A percentile compares a stretch with the other conserved stretches of the same genome.
Evolutionary conservation across 2,329 filamentous ascomycete genomes (phyloP).

Genomic region (Epichloe amarillans): DNA sequence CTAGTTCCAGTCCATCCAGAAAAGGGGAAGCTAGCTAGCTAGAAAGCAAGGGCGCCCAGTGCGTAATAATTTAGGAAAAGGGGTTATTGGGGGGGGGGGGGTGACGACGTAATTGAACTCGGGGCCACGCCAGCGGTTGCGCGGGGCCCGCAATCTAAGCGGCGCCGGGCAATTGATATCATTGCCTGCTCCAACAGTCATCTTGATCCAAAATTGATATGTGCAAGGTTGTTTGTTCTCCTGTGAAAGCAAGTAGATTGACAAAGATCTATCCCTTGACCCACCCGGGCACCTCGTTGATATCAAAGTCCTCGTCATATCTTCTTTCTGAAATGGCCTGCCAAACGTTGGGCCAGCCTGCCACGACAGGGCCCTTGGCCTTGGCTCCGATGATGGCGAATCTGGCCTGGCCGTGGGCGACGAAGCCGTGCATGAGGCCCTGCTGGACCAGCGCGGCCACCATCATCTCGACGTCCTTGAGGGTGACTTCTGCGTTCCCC

Average conservation of each 20-base stretch:
- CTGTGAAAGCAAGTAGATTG: background rate
- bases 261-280: constrained; percentile 32
- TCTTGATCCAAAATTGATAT: background rate
- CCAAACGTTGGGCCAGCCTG: constrained; percentile 67
- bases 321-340: constrained; percentile 50
- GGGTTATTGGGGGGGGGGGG: too few relatives aligned
- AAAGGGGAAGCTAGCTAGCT: too few relatives aligned
- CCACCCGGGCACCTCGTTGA: constrained; percentile 65
- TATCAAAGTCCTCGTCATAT: constrained; percentile 42
- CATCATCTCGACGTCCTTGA: constrained; percentile 61
- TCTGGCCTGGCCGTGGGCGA: constrained; percentile 61
- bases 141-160: too few relatives aligned
- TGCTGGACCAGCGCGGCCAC: constrained; percentile 67
- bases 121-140: too few relatives aligned
- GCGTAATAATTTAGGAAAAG: too few relatives aligned
- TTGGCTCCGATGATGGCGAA: constrained; percentile 75
- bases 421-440: constrained; percentile 69
- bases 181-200: background rate
- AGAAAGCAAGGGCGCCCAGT: too few relatives aligned
- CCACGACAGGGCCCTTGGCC: constrained; percentile 47
- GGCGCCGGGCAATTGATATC: too few relatives aligned
- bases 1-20: too few relatives aligned
- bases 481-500: constrained; percentile 47
- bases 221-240: background rate
- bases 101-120: too few relatives aligned